Base-by-base conservation (phyloP, 257 asterid species). In the Solanum commersonii region DNA sequence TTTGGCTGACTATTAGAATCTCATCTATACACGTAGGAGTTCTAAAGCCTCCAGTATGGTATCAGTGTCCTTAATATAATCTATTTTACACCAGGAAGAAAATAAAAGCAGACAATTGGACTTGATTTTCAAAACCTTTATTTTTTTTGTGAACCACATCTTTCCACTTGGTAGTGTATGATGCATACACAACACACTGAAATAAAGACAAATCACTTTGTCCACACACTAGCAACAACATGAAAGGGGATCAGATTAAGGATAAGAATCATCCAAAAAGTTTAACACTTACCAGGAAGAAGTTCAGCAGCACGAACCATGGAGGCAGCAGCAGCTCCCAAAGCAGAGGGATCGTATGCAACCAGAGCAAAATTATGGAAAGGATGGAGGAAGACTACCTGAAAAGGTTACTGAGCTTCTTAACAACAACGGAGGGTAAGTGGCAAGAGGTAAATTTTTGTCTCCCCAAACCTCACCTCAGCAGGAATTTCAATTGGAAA, bases 381-480 rank as follows among this genome's bases (percentile, higher is more conserved):
- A 65, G 99, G 99, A 87, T 97, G 99, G 91, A 97, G 99, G 92
- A 96, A 97, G 88, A 97, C 98, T 71, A 97, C 99, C 99, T 97
- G 93, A 13, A 79, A 88, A 91, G 84, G 79, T 90, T 76, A 91
- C 14, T 83, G 49, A 27, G 59, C 44, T 11, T 87, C 79, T 88
- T 76, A 88, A 88, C 83, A 88, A 86, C 37, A 72, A 56, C 6
- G 20, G 85, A 44, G 84, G 67, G 31, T n/a, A 81, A 81, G 85
- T 81, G 27, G 5, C 68, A 46, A 40, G 70, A 46, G 40, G 42
- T 81, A 81, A 46, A 81, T 35, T 34, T 35, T 22, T 35, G 79
- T 72, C 42, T n/a, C 68, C 85, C 70, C 18, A 70, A 88, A 89
- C 86, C 72, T 79, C 92, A 97, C 99, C 98, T 97, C 98, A 83